Percentiles rank a stretch among this genome's conserved stretches.
These are phyloP conservation scores for Gossypium australe DNA, from an alignment of 345 rosid genomes.

Conservation along the genomic window DNA sequence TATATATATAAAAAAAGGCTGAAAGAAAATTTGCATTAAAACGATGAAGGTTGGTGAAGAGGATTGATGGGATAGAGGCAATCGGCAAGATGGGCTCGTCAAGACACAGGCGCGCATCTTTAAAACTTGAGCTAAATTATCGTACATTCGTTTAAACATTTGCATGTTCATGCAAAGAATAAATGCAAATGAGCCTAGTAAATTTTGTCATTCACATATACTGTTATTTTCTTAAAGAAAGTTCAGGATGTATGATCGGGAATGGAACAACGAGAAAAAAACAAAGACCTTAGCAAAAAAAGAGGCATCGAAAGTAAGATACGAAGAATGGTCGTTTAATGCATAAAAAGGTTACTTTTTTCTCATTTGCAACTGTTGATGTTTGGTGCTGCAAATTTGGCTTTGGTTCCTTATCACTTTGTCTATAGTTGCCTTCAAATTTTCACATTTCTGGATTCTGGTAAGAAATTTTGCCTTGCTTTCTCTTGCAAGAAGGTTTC, in stretches of 20 bases:
- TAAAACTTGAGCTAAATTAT: conserved; percentile 3
- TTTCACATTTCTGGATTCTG: neutral
- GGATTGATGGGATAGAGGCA: conserved; percentile 73
- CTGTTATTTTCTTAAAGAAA: conserved; percentile 41
- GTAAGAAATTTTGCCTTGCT: neutral
- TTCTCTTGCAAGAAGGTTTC: neutral
- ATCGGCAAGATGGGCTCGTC: conserved; percentile 74
- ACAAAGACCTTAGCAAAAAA: conserved; percentile 80
- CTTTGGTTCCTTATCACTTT: neutral
- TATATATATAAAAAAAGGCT: too few species aligned
- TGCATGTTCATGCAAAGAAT: neutral
- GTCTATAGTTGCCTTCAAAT: neutral
- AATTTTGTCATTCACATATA: neutral
- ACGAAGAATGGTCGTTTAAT: neutral
- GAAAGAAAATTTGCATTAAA: too few species aligned
- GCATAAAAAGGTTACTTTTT: neutral
- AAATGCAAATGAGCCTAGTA: neutral
- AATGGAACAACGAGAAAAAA: conserved; percentile 99
- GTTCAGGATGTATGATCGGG: conserved; percentile 27
- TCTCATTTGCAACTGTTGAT: neutral
- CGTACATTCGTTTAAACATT: neutral
- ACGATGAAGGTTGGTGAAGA: conserved; percentile 16
- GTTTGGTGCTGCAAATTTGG: neutral
- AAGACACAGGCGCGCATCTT: conserved; percentile 94
- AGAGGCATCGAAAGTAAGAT: conserved; percentile 87